Base-by-base conservation (phyloP, 495 filamentous ascomycete genomes). In the Penicillium manginii region DNA sequence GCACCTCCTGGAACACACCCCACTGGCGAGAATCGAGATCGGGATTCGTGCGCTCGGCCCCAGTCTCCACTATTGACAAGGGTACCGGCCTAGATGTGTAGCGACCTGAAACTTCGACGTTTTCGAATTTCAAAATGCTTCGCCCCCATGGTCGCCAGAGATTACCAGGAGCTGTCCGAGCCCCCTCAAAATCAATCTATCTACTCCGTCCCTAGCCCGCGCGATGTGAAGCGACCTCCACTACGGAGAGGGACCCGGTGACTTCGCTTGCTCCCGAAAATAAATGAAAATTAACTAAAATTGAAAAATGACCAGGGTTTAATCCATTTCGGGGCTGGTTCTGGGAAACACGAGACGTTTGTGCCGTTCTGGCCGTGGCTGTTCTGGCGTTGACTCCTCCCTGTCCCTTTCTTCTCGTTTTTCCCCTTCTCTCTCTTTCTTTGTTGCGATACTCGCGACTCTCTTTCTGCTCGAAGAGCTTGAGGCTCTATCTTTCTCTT, bases 401-500 rank as follows among this genome's bases (percentile, higher is more conserved):
- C 40, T 62, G 35, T 56, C 18, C 50, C 18, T 60, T 42, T 54
- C 54, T 33, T 62, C 43, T 56, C 18, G 50, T 23, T 60, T 42
- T 54, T 59, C 45, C 46, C 57, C 54, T 62, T 43, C 45, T 57
- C 39, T 55, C 50, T 51, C 18, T 55, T 59, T 62, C 46, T 53
- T 61, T 54, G 39, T 51, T 50, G 48, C 49, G 57, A 48, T 49
- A 35, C 32, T 52, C 37, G 55, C 48, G 26, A 46, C 39, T 58
- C 50, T 56, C 49, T 58, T 59, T 43, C 48, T 33, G 46, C 55
- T 54, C 49, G 37, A 53, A 53, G 66, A 59, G 66, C 66, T 70
- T 59, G 65, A 68, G 55, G 65, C 67, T 70, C 64, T 58, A 59
- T 37, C n/a, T 37, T 23, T 22, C 50, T 49, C 49, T 48, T 48